Evolutionary conservation across 305 asterid genomes (phyloP).

Genomic region (Fraxinus angustifolia): DNA sequence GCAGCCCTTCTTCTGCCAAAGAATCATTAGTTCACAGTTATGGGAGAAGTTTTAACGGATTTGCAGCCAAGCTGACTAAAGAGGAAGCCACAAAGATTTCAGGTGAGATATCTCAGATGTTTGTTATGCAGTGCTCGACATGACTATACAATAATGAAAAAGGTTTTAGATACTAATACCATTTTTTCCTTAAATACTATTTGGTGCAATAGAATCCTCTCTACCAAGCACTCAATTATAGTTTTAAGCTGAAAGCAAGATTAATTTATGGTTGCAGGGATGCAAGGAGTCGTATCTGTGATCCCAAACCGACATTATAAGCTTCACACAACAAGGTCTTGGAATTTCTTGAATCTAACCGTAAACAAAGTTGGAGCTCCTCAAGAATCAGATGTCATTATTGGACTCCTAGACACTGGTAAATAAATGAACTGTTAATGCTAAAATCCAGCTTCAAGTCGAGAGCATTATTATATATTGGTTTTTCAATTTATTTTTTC

Average conservation of each 20-base stretch:
- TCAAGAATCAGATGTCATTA: constrained; percentile 41
- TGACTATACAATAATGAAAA: background rate
- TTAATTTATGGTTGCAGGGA: constrained; percentile 28
- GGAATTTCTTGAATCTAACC: constrained; percentile 51
- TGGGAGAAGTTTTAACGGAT: constrained; percentile 53
- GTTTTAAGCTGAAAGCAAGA: background rate
- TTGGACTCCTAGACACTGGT: constrained; percentile 50
- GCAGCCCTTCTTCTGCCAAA: constrained; percentile 40
- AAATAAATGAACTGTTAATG: background rate
- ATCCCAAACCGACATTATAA: constrained; percentile 35
- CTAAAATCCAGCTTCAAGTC: background rate
- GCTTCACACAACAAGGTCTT: constrained; percentile 58
- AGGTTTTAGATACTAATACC: background rate
- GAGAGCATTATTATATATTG: background rate
- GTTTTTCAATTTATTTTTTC: background rate
- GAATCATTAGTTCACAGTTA: constrained; percentile 43
- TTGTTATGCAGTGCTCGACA: background rate
- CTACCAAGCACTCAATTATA: background rate
- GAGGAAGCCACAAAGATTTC: constrained; percentile 37
- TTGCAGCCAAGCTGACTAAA: constrained; percentile 43
- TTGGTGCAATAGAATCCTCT: background rate
- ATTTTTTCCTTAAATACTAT: background rate
- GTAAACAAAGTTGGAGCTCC: constrained; percentile 27
- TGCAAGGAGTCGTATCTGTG: constrained; percentile 59
- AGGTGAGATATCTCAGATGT: constrained; percentile 15